phyloP scores from a whole-genome alignment of 78 protist species.

The Bodo saltans region DNA sequence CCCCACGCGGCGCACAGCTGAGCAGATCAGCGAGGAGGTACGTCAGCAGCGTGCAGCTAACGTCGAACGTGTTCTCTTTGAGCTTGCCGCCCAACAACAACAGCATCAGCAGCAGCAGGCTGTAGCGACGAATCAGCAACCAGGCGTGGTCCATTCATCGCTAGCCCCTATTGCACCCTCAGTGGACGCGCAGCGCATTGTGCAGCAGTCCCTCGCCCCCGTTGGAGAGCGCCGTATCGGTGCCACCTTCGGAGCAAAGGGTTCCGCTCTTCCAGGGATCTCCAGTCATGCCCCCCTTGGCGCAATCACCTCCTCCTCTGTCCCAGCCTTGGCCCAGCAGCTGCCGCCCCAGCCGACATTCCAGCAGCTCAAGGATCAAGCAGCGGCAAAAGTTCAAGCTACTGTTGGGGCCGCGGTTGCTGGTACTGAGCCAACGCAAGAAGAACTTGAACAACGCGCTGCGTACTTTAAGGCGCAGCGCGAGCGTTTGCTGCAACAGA shows the following conservation, averaged over 20 bases:
- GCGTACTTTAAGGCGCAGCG: conserved; percentile 20
- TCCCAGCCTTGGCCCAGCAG: neutral
- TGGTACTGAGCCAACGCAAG: neutral
- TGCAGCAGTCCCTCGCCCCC: too few relatives aligned
- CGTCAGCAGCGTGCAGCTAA: neutral
- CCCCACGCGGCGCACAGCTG: neutral
- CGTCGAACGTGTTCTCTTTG: neutral
- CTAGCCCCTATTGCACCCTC: too few relatives aligned
- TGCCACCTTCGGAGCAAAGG: too few relatives aligned
- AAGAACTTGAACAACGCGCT: neutral
- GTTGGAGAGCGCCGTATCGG: too few relatives aligned
- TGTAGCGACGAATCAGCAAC: neutral
- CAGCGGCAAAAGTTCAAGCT: neutral
- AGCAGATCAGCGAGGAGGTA: neutral
- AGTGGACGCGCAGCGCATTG: too few relatives aligned
- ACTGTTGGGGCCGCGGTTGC: neutral
- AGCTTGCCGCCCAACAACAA: too few relatives aligned
- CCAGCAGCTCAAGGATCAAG: neutral
- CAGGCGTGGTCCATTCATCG: neutral
- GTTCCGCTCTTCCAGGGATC: too few relatives aligned
- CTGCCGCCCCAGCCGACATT: neutral
- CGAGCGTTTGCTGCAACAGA: neutral
- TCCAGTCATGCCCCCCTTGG: neutral
- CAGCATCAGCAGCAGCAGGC: neutral
- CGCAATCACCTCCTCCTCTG: neutral